These are phyloP conservation scores for Phlebiopsis gigantea DNA, from an alignment of 768 basidiomycete species.

Conservation along the genomic window DNA sequence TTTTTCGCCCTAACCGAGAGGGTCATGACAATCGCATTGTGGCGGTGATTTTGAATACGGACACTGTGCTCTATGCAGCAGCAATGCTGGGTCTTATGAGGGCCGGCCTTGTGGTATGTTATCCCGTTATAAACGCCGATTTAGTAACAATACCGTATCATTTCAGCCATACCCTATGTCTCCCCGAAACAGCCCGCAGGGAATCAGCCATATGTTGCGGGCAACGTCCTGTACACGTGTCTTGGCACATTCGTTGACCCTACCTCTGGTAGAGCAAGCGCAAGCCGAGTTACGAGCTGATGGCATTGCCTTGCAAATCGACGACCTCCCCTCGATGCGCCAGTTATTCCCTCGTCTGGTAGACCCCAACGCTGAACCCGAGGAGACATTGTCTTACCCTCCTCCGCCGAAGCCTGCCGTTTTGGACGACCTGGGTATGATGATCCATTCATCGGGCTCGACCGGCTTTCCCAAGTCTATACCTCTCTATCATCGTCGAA, in stretches of 20 bases:
- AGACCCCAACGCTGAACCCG: background rate
- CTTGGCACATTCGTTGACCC: slow-evolving; percentile 29
- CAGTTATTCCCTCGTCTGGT: slow-evolving; percentile 12
- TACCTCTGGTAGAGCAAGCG: slow-evolving; percentile 27
- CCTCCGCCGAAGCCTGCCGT: background rate
- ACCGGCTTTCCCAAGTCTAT: slow-evolving; percentile 13
- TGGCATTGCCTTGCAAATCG: background rate
- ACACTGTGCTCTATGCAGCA: slow-evolving; percentile 6
- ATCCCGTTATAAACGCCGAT: background rate
- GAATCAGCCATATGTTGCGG: slow-evolving; percentile 30
- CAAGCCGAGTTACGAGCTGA: slow-evolving; percentile 22
- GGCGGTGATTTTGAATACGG: slow-evolving; percentile 5
- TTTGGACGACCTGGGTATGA: background rate
- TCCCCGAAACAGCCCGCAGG: slow-evolving; percentile 27
- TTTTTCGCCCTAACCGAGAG: background rate
- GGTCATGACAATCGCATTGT: slow-evolving; percentile 5
- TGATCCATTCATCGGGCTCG: slow-evolving; percentile 12
- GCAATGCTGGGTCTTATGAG: slow-evolving; percentile 7
- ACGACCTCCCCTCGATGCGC: slow-evolving; percentile 9
- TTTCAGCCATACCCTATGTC: slow-evolving; percentile 18
- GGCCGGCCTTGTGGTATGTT: slow-evolving; percentile 11
- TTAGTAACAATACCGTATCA: background rate
- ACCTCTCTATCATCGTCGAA: background rate
- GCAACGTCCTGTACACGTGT: slow-evolving; percentile 35
- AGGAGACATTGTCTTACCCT: background rate